These are phyloP conservation scores for Taiwanofungus camphoratus DNA, from an alignment of 1,284 basidiomycete species.

Conservation along the genomic window DNA sequence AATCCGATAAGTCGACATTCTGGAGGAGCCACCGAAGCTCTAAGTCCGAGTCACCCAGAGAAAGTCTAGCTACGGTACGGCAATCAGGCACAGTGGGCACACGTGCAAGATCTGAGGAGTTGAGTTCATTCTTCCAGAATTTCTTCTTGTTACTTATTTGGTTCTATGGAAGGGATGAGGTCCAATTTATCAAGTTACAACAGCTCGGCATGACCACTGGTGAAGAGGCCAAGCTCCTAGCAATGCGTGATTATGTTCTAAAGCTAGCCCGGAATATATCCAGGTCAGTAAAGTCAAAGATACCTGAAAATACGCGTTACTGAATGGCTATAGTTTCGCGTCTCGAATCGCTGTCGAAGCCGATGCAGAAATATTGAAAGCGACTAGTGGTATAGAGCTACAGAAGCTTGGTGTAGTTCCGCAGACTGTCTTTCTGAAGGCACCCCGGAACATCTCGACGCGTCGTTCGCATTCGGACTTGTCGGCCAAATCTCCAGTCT, in stretches of 20 bases:
- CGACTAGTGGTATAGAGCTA: conserved; percentile 62
- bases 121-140: not conserved
- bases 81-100: conserved; percentile 43
- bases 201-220: conserved; percentile 75
- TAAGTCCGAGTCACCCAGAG: conserved; percentile 62
- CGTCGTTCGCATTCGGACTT: conserved; percentile 34
- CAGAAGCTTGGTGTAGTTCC: conserved; percentile 89
- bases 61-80: conserved; percentile 59
- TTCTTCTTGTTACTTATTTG: conserved; percentile 5
- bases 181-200: conserved; percentile 65
- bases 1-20: conserved; percentile 66
- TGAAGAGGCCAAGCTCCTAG: conserved; percentile 79
- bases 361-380: conserved; percentile 61
- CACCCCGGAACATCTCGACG: conserved; percentile 35
- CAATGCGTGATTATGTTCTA: conserved; percentile 84
- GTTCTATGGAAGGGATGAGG: conserved; percentile 57
- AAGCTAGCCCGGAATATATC: conserved; percentile 71
- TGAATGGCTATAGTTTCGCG: conserved; percentile 42
- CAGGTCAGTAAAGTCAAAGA: conserved; percentile 37
- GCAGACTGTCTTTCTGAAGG: conserved; percentile 89
- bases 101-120: conserved; percentile 72
- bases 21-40: conserved; percentile 57
- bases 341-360: conserved; percentile 55
- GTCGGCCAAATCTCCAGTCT: conserved; percentile 32
- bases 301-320: not conserved